Evolutionary conservation across 768 basidiomycete species (phyloP), one percentile per base, ranked within the genome.

Genomic region (Myochromella boudieri): DNA sequence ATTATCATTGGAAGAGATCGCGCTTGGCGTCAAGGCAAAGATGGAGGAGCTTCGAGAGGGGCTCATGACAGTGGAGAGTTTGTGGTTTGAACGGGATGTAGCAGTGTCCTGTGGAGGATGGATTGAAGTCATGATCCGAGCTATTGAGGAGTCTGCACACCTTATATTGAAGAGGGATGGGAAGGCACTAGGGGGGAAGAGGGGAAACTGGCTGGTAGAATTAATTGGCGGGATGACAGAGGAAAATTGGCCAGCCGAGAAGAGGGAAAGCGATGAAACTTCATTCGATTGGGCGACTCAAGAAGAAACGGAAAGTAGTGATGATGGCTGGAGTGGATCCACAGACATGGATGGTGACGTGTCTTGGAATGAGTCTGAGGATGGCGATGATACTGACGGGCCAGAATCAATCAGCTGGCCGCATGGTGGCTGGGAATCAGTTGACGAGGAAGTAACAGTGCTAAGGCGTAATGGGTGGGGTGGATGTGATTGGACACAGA

Each of bases 11-110:
- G 55, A 64, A 10, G 74, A 75, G 14, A 83, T 91, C 28, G 76
- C 68, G 1, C 64, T 69, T 4, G 64, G 62, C 9, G 68, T 87
- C 17, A 72, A 76, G 59, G 52, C 60, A 3, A 77, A 69, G 48
- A 82, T 91, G 75, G 76, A 82, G 40, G 67, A 68, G 31, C 75
- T 70, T 52, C 65, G 78, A 5, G 75, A 82, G 48, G 61, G 61
- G 1, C 68, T 74, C 48, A 70, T 82, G 51, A 61, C 76, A 3
- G 54, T 84, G 46, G 70, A 76, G 58, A 67, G 77, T 62, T 51
- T 77, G 10, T 80, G 77, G 77, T 77, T 74, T 54, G 73, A 75
- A 55, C 61, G 56, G 9, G 69, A 76, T 0, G 63, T 85, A 39
- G 61, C 76, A 0, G 53, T 65, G 2, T 44, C 72, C 6, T 85